phyloP scores from a whole-genome alignment of 441 rosid species.

The Pelargonium fulgidum region DNA sequence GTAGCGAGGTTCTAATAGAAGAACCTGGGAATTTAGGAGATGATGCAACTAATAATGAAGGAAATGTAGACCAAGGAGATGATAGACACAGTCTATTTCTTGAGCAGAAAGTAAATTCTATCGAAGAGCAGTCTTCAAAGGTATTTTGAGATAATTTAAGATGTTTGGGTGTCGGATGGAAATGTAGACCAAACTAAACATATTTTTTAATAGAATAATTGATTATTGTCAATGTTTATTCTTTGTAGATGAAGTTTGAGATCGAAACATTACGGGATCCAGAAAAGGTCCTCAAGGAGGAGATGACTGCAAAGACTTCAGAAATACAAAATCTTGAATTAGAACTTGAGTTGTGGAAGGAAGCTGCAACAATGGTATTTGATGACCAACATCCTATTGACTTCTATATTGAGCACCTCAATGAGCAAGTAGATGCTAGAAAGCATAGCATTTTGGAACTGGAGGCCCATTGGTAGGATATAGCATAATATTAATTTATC shows the following conservation, averaged over 20 bases:
- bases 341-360: conserved; percentile 48
- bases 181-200: neutral
- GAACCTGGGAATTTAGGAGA: conserved; percentile 21
- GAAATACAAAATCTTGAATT: conserved; percentile 40
- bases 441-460: conserved; percentile 36
- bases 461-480: conserved; percentile 50
- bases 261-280: conserved; percentile 5
- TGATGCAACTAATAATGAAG: conserved; percentile 24
- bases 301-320: conserved; percentile 28
- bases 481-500: neutral
- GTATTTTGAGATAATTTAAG: neutral
- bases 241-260: conserved; percentile 15
- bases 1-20: conserved; percentile 17
- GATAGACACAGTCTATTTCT: neutral
- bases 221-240: neutral
- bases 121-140: neutral
- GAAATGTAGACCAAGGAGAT: neutral
- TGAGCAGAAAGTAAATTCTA: conserved; percentile 2
- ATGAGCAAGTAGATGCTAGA: conserved; percentile 34
- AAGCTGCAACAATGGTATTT: conserved; percentile 49
- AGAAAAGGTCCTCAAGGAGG: conserved; percentile 17
- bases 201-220: neutral
- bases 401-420: conserved; percentile 45
- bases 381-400: conserved; percentile 40
- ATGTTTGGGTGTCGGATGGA: neutral